Conservation (phyloP, 768 basidiomycete genomes). For the Agaricus sinodeliciosus region DNA sequence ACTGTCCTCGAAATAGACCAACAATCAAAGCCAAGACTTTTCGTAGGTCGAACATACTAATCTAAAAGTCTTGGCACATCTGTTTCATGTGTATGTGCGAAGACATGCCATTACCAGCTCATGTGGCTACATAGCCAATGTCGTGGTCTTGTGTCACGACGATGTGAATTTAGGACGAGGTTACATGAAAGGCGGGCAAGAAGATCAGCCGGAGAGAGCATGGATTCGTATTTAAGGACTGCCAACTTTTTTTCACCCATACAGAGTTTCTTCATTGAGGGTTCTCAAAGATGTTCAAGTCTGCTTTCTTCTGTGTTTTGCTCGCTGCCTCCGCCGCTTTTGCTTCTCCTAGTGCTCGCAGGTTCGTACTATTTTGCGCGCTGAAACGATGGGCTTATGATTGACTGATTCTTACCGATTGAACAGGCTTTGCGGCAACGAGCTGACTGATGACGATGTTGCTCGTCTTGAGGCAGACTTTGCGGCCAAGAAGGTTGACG, state of each 20-base stretch:
- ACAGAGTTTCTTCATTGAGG: neutral
- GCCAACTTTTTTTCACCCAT: neutral
- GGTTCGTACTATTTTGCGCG: neutral
- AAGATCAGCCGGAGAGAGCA: neutral
- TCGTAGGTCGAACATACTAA: neutral
- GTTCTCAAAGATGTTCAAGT: conserved; percentile 19
- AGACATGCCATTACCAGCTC: neutral
- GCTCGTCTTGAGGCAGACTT: conserved; percentile 34
- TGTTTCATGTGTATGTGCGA: neutral
- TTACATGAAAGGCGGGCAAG: neutral
- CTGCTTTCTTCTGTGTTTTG: conserved; percentile 19
- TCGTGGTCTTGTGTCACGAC: neutral
- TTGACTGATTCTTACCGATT: conserved; percentile 2
- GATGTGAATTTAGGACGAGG: neutral
- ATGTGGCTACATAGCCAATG: neutral
- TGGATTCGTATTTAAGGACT: neutral
- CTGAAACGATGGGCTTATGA: neutral
- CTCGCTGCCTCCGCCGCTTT: conserved; percentile 22
- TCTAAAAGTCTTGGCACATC: neutral
- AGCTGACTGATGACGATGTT: conserved; percentile 28
- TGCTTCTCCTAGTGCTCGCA: conserved; percentile 18
- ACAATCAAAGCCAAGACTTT: neutral
- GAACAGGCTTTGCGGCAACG: conserved; percentile 29
- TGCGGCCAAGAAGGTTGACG: conserved; percentile 27
- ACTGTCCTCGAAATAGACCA: neutral